Evolutionary conservation across 169 alveolate genomes (phyloP).

Genomic region (Plasmodium adleri): DNA sequence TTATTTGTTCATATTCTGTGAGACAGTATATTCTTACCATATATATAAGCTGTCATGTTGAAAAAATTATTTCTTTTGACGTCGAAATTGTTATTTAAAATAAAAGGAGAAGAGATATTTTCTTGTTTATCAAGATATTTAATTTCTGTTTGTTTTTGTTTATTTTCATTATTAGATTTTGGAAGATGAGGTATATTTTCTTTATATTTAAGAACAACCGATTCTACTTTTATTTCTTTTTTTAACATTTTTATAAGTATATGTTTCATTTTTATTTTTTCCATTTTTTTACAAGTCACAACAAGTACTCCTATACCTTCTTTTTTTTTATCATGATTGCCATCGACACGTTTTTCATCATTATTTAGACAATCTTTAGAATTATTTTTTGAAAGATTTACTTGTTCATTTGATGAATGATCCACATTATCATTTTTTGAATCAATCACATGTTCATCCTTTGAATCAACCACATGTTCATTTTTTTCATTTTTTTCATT

Average conservation of each 20-base stretch:
- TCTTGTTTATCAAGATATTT: slow-evolving; percentile 14
- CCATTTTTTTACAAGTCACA: slow-evolving; percentile 65
- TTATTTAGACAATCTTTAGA: not conserved
- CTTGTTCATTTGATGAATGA: not conserved
- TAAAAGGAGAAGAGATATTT: not conserved
- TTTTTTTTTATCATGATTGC: slow-evolving; percentile 4
- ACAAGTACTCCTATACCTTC: slow-evolving; percentile 69
- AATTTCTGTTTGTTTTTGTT: slow-evolving; percentile 14
- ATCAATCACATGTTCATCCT: too few species aligned
- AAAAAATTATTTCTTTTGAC: slow-evolving; percentile 52
- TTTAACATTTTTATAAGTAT: slow-evolving; percentile 48
- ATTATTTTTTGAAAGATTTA: not conserved
- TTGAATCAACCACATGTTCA: too few species aligned
- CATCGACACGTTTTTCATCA: too few species aligned
- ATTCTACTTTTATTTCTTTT: slow-evolving; percentile 57
- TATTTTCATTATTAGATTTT: slow-evolving; percentile 3
- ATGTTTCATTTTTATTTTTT: slow-evolving; percentile 42
- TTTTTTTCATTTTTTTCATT: not conserved
- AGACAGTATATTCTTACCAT: slow-evolving; percentile 22
- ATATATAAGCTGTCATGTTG: slow-evolving; percentile 63
- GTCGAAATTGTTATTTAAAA: slow-evolving; percentile 20
- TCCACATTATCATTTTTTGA: not conserved
- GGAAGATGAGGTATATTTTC: slow-evolving; percentile 3
- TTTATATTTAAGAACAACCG: slow-evolving; percentile 30
- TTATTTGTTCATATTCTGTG: not conserved